Evolutionary conservation across 2,329 filamentous ascomycete genomes (phyloP), one percentile per base, ranked within the genome.

Genomic region (Pezicula neosporulosa): DNA sequence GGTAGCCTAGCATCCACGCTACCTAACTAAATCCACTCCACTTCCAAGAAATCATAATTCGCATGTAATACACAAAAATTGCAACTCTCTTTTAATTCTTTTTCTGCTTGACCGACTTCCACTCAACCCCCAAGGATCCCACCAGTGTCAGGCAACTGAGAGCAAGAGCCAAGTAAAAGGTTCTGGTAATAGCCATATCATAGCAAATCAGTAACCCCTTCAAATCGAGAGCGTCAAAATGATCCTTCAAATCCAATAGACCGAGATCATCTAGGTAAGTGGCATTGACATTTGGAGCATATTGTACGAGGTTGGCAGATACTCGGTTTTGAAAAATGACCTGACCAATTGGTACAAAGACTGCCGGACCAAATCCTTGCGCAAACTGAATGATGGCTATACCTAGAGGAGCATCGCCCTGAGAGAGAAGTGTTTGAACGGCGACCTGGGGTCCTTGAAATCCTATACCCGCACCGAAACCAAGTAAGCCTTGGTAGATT

Each of bases 311-410:
- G 38, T 77, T 71, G 8, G 73, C 65, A 47, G 80, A 70, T 24
- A 89, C 71, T 0, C 76, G 79, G 60, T 87, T 86, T 54, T 80
- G 77, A 69, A 88, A 87, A 41, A 86, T 75, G 35, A 83, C 80
- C 63, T 89, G 81, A 0, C 79, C 78, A 9, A 85, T 78, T 7
- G 79, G 78, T 42, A 88, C 77, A 56, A 80, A 79, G 21, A 88
- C 68, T 4, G 85, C 81, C 6, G 83, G 83, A 28, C 84, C 83
- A 4, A 88, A 72, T 2, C 75, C 74, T 60, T 86, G 81, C 68
- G 80, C 81, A 67, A 87, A 85, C 45, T 77, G 72, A 4, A 78
- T 70, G 47, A 69, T 73, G 10, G 76, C 74, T 1, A 73, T 77
- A 28, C 69, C 77, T 4, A 77, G 68, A 1, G 77, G 73, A 15